A percentile compares a stretch with the other conserved stretches of the same genome.
phyloP scores from a whole-genome alignment of 2,329 filamentous ascomycete species.

The Trichoderma cornu-damae region DNA sequence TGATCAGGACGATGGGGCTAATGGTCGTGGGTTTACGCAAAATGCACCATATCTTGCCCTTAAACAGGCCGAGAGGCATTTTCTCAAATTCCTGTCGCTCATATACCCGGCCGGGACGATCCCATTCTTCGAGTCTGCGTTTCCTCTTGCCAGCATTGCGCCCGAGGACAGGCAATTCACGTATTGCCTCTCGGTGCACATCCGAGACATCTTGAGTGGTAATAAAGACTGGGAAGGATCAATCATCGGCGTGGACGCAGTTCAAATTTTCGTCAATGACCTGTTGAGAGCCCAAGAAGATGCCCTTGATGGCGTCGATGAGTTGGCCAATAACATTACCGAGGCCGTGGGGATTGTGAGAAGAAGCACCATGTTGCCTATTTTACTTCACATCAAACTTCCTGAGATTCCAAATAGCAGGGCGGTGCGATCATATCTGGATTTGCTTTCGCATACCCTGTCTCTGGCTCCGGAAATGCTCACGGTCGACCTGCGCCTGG shows the following conservation, averaged over 20 bases:
- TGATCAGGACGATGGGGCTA: neutral
- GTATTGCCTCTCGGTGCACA: constrained; percentile 3
- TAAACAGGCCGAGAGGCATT: constrained; percentile 8
- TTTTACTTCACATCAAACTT: constrained; percentile 1
- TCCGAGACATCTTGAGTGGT: neutral
- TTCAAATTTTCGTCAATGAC: constrained; percentile 8
- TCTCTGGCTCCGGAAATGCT: constrained; percentile 10
- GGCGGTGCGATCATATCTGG: neutral
- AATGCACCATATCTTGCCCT: constrained; percentile 1
- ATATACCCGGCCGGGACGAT: constrained; percentile 2
- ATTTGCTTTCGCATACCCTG: constrained; percentile 2
- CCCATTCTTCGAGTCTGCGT: constrained; percentile 12
- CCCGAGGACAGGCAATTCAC: constrained; percentile 6
- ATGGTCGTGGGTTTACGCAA: neutral
- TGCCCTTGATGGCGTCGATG: neutral
- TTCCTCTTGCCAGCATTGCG: constrained; percentile 11
- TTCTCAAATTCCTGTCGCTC: constrained; percentile 4
- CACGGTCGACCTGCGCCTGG: neutral
- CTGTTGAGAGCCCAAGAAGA: neutral
- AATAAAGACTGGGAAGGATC: neutral
- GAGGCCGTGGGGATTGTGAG: constrained; percentile 6
- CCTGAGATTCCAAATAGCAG: neutral
- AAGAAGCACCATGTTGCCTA: constrained; percentile 8
- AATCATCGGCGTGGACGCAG: constrained; percentile 1
- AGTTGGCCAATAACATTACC: neutral